Percentiles rank a stretch among this genome's conserved stretches.
phyloP scores from a whole-genome alignment of 2,329 filamentous ascomycete genomes.

The Penicillium sp. region DNA sequence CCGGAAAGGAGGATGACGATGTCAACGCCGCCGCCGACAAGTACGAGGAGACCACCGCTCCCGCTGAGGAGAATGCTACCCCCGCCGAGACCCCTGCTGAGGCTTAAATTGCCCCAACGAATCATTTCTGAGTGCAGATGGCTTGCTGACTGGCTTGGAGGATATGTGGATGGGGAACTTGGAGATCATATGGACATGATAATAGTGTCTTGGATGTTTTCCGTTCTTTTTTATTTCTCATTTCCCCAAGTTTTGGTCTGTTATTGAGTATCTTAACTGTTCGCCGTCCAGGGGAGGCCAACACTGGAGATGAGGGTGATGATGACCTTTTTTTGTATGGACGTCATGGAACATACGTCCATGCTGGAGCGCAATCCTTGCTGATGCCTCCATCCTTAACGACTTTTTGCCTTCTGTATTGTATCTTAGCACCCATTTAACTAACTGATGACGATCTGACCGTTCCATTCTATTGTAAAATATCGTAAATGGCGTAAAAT shows the following conservation, averaged over 20 bases:
- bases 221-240: not conserved
- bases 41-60: conserved; percentile 45
- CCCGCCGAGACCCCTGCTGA: conserved; percentile 24
- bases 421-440: conserved; percentile 46
- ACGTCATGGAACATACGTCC: conserved; percentile 23
- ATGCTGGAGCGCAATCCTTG: conserved; percentile 24
- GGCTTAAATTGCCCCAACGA: conserved; percentile 30
- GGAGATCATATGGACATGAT: conserved; percentile 26
- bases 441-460: conserved; percentile 37
- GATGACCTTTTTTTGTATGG: conserved; percentile 25
- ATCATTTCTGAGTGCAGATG: conserved; percentile 19
- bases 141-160: conserved; percentile 19
- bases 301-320: conserved; percentile 24
- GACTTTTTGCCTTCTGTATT: conserved; percentile 42
- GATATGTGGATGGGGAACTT: conserved; percentile 11
- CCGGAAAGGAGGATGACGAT: conserved; percentile 96
- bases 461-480: conserved; percentile 22
- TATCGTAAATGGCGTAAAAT: not conserved
- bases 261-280: conserved; percentile 27
- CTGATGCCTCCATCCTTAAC: conserved; percentile 31
- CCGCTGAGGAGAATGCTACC: conserved; percentile 43
- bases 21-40: conserved; percentile 55
- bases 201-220: conserved; percentile 10
- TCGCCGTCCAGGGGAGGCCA: conserved; percentile 17
- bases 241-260: not conserved